phyloP scores from a whole-genome alignment of 31 red algal genomes.

The Bonnemaisonia californica region DNA sequence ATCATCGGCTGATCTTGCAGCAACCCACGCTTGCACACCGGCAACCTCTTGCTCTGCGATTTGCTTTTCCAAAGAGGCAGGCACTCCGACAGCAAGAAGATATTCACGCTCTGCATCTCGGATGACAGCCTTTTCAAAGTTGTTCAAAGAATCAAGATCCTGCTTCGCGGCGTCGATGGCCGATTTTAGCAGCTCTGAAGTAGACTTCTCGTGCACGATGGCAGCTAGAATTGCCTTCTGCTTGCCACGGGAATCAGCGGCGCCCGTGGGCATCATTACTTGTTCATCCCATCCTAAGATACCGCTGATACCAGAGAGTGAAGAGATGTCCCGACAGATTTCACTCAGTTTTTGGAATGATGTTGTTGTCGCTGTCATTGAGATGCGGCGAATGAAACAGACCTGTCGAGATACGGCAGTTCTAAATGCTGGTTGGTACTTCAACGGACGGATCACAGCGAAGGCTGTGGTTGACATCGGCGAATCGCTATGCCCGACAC shows the following conservation, averaged over 20 bases:
- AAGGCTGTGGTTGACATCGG: neutral
- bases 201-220: slow-evolving; percentile 69
- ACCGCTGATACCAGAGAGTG: slow-evolving; percentile 35
- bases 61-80: slow-evolving; percentile 37
- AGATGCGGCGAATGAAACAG: slow-evolving; percentile 4
- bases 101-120: slow-evolving; percentile 51
- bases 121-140: slow-evolving; percentile 33
- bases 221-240: slow-evolving; percentile 73
- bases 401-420: too few species aligned
- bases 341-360: slow-evolving; percentile 12
- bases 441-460: neutral
- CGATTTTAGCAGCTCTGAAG: slow-evolving; percentile 18
- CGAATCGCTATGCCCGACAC: too few species aligned
- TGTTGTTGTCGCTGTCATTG: neutral
- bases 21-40: slow-evolving; percentile 50
- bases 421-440: neutral
- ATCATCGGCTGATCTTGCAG: slow-evolving; percentile 54
- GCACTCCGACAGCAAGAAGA: slow-evolving; percentile 32
- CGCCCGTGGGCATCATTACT: slow-evolving; percentile 74
- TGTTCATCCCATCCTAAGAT: slow-evolving; percentile 75
- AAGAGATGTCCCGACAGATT: slow-evolving; percentile 44
- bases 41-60: slow-evolving; percentile 33
- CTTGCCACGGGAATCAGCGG: slow-evolving; percentile 34
- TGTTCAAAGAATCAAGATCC: slow-evolving; percentile 5
- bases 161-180: slow-evolving; percentile 39